phyloP scores from a whole-genome alignment of 2,329 filamentous ascomycete species.

The Monosporascus sp. region DNA sequence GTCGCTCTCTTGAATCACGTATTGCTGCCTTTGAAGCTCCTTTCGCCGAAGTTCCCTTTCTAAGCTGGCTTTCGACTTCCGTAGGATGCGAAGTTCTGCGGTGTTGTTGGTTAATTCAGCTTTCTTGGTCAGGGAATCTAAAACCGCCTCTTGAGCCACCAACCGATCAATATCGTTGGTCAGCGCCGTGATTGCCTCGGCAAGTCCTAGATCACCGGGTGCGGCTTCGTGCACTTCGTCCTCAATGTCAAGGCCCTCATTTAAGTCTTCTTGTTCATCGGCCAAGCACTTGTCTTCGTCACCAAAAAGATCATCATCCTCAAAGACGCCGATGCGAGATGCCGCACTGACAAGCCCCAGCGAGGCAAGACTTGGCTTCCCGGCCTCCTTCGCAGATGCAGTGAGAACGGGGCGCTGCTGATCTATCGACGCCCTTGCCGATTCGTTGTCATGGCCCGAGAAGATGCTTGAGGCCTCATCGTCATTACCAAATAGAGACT shows the following conservation, averaged over 20 bases:
- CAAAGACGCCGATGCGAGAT: constrained; percentile 85
- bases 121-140: constrained; percentile 87
- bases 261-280: constrained; percentile 75
- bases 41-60: constrained; percentile 90
- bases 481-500: constrained; percentile 61
- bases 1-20: constrained; percentile 95
- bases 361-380: constrained; percentile 84
- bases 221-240: constrained; percentile 92
- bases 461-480: constrained; percentile 46
- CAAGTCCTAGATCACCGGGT: constrained; percentile 86
- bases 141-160: constrained; percentile 78
- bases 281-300: constrained; percentile 82
- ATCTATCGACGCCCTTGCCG: constrained; percentile 36
- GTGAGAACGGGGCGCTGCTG: constrained; percentile 22
- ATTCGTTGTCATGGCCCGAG: constrained; percentile 52
- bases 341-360: constrained; percentile 84
- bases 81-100: constrained; percentile 83
- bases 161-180: constrained; percentile 88
- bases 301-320: constrained; percentile 86
- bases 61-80: constrained; percentile 89
- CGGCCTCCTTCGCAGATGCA: constrained; percentile 38
- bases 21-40: constrained; percentile 93
- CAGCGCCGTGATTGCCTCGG: constrained; percentile 86
- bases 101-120: constrained; percentile 96
- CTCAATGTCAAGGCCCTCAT: constrained; percentile 55